These are phyloP conservation scores for Penicillium samsonianum DNA, from an alignment of 495 filamentous ascomycete species.

Conservation along the genomic window DNA sequence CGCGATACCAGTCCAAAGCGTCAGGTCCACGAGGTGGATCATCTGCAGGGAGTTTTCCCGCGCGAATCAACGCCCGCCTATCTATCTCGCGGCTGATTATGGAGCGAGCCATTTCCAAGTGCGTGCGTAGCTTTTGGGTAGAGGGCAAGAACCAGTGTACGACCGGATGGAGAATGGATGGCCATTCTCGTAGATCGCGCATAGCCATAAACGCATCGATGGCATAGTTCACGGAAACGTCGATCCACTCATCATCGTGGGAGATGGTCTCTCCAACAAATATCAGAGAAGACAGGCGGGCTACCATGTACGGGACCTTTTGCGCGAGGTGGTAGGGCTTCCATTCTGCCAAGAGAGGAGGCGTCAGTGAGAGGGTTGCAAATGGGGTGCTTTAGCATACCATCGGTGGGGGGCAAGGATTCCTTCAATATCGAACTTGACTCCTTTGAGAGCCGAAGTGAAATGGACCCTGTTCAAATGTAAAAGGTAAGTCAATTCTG, in stretches of 20 bases:
- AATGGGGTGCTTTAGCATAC: slow-evolving; percentile 22
- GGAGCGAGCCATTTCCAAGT: slow-evolving; percentile 25
- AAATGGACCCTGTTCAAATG: slow-evolving; percentile 31
- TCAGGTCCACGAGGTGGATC: slow-evolving; percentile 28
- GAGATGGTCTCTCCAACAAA: slow-evolving; percentile 58
- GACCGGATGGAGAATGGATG: slow-evolving; percentile 37
- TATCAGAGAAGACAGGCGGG: slow-evolving; percentile 56
- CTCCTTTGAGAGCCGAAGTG: slow-evolving; percentile 46
- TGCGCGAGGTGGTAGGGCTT: slow-evolving; percentile 30
- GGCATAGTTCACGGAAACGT: slow-evolving; percentile 59
- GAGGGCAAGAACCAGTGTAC: slow-evolving; percentile 41
- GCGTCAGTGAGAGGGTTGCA: slow-evolving; percentile 3
- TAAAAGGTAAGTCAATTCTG: background rate
- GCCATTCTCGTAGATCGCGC: slow-evolving; percentile 36
- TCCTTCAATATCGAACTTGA: slow-evolving; percentile 39
- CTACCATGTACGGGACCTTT: slow-evolving; percentile 48
- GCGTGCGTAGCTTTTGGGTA: slow-evolving; percentile 29
- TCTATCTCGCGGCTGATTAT: slow-evolving; percentile 40
- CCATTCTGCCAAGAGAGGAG: slow-evolving; percentile 28
- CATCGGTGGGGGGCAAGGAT: slow-evolving; percentile 38
- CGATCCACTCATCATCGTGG: slow-evolving; percentile 57
- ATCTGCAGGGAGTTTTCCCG: slow-evolving; percentile 28
- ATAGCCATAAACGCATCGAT: slow-evolving; percentile 47
- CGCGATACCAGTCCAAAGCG: slow-evolving; percentile 40
- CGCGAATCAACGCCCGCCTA: slow-evolving; percentile 24